Base-by-base conservation (phyloP, 2,329 filamentous ascomycete genomes). In the Botrytis fabae region DNA sequence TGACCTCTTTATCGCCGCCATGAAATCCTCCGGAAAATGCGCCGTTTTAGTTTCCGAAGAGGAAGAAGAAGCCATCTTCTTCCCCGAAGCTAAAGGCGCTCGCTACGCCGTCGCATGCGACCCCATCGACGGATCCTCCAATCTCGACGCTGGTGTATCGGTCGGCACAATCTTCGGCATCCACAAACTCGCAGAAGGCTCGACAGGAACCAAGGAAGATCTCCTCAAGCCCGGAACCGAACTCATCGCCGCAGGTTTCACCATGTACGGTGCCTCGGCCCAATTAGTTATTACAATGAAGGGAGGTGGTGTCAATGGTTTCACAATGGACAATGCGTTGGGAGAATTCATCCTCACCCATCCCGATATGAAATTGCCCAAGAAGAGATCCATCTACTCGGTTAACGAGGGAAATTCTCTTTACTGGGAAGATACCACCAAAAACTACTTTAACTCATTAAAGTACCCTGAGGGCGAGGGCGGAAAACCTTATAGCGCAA, bases 311-410 rank as follows among this genome's bases (percentile, higher is more conserved):
- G 96, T 99, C 84, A 98, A 98, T 84, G 96, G 96, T 80, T 99
- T 99, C 87, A 99, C 96, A 40, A 90, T 99, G 80, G 96, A 99
- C 85, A 97, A 93, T 83, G 93, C 94, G 28, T 90, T 99, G 68
- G 96, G 96, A 85, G 96, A 99, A 87, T 99, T 99, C 86, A 99
- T 99, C 84, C 89, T 99, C 74, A 97, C 95, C 22, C 96, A 99
- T 84, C 96, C 96, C 38, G 84, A 97, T 84, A 99, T 99, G 96
- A 86, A 86, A 77, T 91, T 98, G 76, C 96, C 96, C 71, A 88
- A 88, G 82, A 86, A 88, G 80, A 89, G 95, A 76, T 84, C 91
- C 76, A 99, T 99, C 83, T 99, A 99, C 89, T 97, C 93, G 42
- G 94, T 97, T 85, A 99, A 99, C 85, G 96, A 99, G 88, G 96